Evolutionary conservation across 805 yeast genomes (phyloP), one percentile per base, ranked within the genome.

Genomic region (Candida methanosorbosa): DNA sequence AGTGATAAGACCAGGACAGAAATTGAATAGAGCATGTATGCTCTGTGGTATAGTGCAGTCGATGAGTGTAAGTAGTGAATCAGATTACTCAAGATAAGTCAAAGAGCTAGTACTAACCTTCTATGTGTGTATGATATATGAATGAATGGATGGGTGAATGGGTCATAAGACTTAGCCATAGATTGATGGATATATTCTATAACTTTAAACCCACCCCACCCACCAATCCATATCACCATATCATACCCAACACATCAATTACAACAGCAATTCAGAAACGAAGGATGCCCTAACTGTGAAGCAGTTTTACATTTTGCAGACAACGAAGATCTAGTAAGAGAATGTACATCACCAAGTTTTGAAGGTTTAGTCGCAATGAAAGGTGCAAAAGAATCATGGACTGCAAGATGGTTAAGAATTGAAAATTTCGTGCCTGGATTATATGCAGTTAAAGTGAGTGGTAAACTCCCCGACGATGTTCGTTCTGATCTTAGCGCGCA

Each of bases 201-300:
- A 7, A 28, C 4, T 18, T 18, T 18, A 33, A 5, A 18, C 27
- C 14, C 22, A 27, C 18, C 26, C 30, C n/a, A 34, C n/a, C n/a
- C n/a, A n/a, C n/a, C n/a, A n/a, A n/a, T n/a, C n/a, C n/a, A n/a
- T n/a, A n/a, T n/a, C 41, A 9, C 8, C n/a, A n/a, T n/a, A n/a
- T n/a, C n/a, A n/a, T n/a, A n/a, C n/a, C n/a, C n/a, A n/a, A n/a
- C n/a, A n/a, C n/a, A n/a, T n/a, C n/a, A n/a, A 27, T 20, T 24
- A 14, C 4, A 15, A 29, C 27, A 63, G 70, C 71, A 70, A 49
- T 92, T 92, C 56, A 75, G 82, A 33, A 78, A 78, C 38, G 75
- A 75, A 15, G 97, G 97, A 6, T 90, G 98, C 59, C 97, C 98
- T 12, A 90, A 90, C 66, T 90, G 98, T 63, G 97, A 86, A 50